A percentile compares a stretch with the other conserved stretches of the same genome.
Conservation (phyloP, 805 yeast species). For the Nakazawaea peltata region DNA sequence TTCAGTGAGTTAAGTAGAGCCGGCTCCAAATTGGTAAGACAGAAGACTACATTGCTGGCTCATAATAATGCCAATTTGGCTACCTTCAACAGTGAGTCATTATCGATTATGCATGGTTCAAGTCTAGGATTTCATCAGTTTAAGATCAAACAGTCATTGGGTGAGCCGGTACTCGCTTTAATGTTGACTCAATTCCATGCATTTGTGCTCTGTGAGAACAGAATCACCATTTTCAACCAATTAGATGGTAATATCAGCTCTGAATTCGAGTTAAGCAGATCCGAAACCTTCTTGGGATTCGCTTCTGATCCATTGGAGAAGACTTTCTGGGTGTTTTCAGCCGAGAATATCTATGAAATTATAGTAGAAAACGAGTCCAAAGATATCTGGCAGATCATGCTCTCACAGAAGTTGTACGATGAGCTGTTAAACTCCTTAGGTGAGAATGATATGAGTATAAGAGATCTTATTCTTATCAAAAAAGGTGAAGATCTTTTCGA, state of each 20-base stretch:
- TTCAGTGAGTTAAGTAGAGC: constrained; percentile 9
- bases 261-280: constrained; percentile 24
- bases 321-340: constrained; percentile 76
- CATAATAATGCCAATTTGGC: background rate
- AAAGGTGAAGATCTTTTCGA: constrained; percentile 45
- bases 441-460: constrained; percentile 26
- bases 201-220: constrained; percentile 33
- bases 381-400: constrained; percentile 65
- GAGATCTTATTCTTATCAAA: constrained; percentile 40
- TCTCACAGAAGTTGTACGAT: constrained; percentile 47
- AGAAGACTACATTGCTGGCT: constrained; percentile 1
- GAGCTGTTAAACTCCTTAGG: constrained; percentile 46
- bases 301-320: constrained; percentile 37
- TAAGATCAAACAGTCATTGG: constrained; percentile 1
- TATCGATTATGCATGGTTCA: background rate
- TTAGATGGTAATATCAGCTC: constrained; percentile 40
- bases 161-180: constrained; percentile 24
- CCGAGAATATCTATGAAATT: constrained; percentile 58
- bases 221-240: constrained; percentile 39
- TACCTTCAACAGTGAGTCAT: background rate
- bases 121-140: too few relatives aligned
- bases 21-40: background rate
- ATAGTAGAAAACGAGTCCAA: constrained; percentile 59
- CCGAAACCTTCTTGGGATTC: constrained; percentile 35
- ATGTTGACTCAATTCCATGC: constrained; percentile 48